Evolutionary conservation across 2,329 filamentous ascomycete genomes (phyloP).

Genomic region (Ustilaginoidea virens): DNA sequence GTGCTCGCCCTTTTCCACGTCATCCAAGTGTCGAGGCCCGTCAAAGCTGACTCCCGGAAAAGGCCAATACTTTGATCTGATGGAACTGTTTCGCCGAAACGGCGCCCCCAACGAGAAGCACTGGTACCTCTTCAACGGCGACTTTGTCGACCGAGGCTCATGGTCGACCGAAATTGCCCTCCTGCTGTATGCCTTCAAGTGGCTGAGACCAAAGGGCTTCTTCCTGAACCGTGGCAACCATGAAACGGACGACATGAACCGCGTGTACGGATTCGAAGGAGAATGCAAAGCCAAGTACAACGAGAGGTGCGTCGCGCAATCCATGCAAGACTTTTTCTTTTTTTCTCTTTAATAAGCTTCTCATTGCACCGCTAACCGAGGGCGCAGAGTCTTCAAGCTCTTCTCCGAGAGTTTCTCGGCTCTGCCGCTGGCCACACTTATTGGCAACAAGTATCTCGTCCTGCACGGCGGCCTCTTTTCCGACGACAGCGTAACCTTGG

Average conservation of each 20-base stretch:
- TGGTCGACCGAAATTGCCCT: slow-evolving; percentile 98
- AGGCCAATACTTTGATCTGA: slow-evolving; percentile 95
- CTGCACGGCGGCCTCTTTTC: slow-evolving; percentile 94
- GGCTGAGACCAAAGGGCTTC: slow-evolving; percentile 73
- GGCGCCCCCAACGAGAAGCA: slow-evolving; percentile 74
- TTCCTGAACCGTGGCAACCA: slow-evolving; percentile 98
- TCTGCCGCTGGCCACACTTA: slow-evolving; percentile 76
- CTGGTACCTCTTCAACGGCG: slow-evolving; percentile 93
- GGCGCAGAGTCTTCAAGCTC: slow-evolving; percentile 65
- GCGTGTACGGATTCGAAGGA: slow-evolving; percentile 94
- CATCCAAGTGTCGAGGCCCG: neutral
- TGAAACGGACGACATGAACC: slow-evolving; percentile 99
- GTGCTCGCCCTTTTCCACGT: slow-evolving; percentile 11
- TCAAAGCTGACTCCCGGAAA: neutral
- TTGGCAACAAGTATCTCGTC: slow-evolving; percentile 81
- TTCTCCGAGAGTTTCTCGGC: slow-evolving; percentile 98
- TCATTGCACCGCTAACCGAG: no score
- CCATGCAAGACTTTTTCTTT: neutral
- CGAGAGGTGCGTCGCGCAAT: slow-evolving; percentile 35
- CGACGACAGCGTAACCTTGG: slow-evolving; percentile 78
- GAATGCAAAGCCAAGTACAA: slow-evolving; percentile 98
- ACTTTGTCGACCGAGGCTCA: slow-evolving; percentile 93
- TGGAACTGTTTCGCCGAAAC: slow-evolving; percentile 90
- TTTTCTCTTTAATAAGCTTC: neutral
- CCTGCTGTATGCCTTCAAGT: slow-evolving; percentile 91